These are phyloP conservation scores for Dendrocalamus latiflorus DNA, from an alignment of 202 grass and related monocot species.

Conservation along the genomic window DNA sequence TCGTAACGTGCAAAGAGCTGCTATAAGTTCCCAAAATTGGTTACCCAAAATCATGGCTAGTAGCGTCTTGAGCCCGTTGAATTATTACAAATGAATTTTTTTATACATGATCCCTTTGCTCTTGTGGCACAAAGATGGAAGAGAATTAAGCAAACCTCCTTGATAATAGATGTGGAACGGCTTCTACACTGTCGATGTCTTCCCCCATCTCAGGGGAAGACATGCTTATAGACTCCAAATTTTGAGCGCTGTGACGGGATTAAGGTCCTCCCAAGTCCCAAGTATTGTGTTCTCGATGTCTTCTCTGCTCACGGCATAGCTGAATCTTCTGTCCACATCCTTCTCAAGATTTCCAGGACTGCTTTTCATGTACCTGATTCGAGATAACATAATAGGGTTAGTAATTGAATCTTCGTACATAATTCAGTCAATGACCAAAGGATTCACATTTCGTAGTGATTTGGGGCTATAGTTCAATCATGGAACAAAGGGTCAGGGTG, in stretches of 20 bases:
- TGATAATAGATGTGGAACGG: not conserved
- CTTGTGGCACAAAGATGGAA: not conserved
- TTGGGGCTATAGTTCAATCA: not conserved
- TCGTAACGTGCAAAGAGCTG: not conserved
- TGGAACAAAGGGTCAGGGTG: not conserved
- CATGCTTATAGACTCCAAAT: not conserved
- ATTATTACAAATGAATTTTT: not conserved
- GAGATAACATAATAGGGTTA: not conserved
- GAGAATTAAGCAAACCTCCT: not conserved
- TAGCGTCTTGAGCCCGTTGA: not conserved
- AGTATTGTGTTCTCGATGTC: conserved; percentile 92
- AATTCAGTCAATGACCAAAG: not conserved
- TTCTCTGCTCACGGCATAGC: conserved; percentile 90
- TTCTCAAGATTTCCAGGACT: conserved; percentile 84
- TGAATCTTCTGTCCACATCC: conserved; percentile 89
- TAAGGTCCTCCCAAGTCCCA: conserved; percentile 55
- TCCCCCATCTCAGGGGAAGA: not conserved
- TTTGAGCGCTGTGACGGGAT: not conserved
- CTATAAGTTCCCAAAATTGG: not conserved
- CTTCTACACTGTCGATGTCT: not conserved
- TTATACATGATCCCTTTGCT: not conserved
- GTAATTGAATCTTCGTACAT: not conserved
- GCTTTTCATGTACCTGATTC: conserved; percentile 75
- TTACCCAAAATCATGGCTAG: not conserved
- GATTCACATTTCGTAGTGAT: not conserved